Conservation (phyloP, 2,329 filamentous ascomycete genomes). For the Ophiostoma ulmi region DNA sequence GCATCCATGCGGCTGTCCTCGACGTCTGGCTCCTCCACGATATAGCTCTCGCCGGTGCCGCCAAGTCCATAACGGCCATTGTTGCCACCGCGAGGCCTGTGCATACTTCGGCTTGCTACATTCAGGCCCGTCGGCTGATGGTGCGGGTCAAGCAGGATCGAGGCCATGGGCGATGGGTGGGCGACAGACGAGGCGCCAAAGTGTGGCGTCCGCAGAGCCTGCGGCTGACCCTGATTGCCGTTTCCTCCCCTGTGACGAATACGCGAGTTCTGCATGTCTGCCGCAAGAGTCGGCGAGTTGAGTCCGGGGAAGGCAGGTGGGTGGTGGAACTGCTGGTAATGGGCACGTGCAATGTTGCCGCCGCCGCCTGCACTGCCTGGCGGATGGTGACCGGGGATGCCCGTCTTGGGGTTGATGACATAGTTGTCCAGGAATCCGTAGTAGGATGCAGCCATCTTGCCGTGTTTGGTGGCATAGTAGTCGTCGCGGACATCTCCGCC, state of each 20-base stretch:
- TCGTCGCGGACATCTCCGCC: constrained; percentile 72
- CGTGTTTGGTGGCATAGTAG: constrained; percentile 91
- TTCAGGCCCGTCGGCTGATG: constrained; percentile 54
- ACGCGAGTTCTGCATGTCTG: constrained; percentile 52
- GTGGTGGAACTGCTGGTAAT: constrained; percentile 64
- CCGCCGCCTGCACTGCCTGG: constrained; percentile 45
- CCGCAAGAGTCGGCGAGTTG: constrained; percentile 55
- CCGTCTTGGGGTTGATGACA: constrained; percentile 65
- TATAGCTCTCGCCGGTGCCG: constrained; percentile 46
- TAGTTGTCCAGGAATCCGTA: constrained; percentile 95
- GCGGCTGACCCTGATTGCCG: constrained; percentile 19
- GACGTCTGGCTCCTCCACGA: constrained; percentile 49
- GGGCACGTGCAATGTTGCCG: neutral
- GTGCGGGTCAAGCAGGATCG: constrained; percentile 68
- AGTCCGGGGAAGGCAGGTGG: constrained; percentile 70
- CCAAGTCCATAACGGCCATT: constrained; percentile 36
- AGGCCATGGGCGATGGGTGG: constrained; percentile 63
- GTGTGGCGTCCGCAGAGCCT: constrained; percentile 38
- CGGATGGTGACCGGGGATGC: constrained; percentile 56
- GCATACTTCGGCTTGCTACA: constrained; percentile 39
- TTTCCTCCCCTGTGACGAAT: constrained; percentile 38
- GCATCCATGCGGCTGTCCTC: constrained; percentile 36
- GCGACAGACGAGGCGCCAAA: constrained; percentile 42
- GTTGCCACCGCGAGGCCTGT: constrained; percentile 39
- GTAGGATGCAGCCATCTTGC: constrained; percentile 97